Conservation (phyloP, 2,329 filamentous ascomycete species). For the Clonostachys solani region DNA sequence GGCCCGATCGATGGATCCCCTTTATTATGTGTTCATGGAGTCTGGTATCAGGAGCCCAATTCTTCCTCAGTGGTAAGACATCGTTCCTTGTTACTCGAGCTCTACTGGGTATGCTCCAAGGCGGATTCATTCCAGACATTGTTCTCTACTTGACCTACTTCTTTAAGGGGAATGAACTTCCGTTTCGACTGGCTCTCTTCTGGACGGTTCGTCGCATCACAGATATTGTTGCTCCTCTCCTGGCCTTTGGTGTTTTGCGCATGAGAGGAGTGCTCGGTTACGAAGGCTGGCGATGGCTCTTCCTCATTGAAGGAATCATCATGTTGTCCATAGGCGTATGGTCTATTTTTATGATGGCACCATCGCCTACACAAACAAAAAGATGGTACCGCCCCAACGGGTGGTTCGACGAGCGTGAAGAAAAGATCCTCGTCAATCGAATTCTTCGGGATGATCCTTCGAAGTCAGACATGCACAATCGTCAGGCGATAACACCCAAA, state of each 20-base stretch:
- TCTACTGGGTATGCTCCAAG: conserved; percentile 35
- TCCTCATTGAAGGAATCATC: conserved; percentile 11
- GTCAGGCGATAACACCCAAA: conserved; percentile 40
- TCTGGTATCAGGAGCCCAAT: conserved; percentile 44
- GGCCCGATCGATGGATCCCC: conserved; percentile 57
- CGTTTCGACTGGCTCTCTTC: conserved; percentile 15
- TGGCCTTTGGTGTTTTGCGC: conserved; percentile 15
- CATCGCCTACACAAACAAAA: conserved; percentile 29
- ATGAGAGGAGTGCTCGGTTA: conserved; percentile 13
- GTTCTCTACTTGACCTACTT: conserved; percentile 16
- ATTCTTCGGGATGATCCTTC: conserved; percentile 50
- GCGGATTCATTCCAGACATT: conserved; percentile 39
- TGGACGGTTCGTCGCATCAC: conserved; percentile 13
- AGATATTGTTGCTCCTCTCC: conserved; percentile 12
- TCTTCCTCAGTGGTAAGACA: conserved; percentile 27
- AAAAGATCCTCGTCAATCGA: conserved; percentile 54
- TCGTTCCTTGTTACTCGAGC: conserved; percentile 32
- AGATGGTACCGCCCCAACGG: conserved; percentile 43
- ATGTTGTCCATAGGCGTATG: conserved; percentile 10
- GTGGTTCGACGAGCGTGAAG: conserved; percentile 53
- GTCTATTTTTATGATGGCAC: conserved; percentile 21
- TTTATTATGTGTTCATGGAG: conserved; percentile 54
- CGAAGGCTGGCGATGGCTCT: conserved; percentile 16
- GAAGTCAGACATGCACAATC: conserved; percentile 51
- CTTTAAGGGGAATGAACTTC: conserved; percentile 15